Evolutionary conservation across 202 grass and related monocot species (phyloP).

Genomic region (Brachypodium distachyon): DNA sequence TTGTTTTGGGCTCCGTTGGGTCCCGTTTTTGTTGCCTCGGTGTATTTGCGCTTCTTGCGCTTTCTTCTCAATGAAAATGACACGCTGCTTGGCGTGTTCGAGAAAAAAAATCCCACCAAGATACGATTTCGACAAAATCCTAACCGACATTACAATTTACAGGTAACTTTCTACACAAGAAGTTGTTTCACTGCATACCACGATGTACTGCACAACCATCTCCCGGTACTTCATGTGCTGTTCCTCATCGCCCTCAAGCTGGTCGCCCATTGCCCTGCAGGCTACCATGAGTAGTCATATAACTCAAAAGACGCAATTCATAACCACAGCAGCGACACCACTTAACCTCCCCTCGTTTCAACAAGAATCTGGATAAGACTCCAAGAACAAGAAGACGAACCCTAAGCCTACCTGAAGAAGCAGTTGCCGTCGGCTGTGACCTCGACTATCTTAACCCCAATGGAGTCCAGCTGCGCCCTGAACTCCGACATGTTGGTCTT

Average conservation of each 20-base stretch:
- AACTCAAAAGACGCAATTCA: not conserved
- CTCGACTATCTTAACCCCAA: constrained; percentile 68
- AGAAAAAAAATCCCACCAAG: not conserved
- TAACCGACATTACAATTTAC: not conserved
- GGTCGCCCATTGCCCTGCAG: constrained; percentile 86
- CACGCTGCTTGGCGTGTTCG: too few species aligned
- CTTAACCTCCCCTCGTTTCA: not conserved
- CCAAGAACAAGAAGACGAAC: not conserved
- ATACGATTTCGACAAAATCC: not conserved
- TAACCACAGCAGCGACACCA: not conserved
- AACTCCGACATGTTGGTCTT: constrained; percentile 59
- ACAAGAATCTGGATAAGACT: not conserved
- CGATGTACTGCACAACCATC: constrained; percentile 80
- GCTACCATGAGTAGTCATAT: constrained; percentile 36
- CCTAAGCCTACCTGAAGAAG: constrained; percentile 92
- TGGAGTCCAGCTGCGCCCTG: constrained; percentile 54
- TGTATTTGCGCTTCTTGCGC: too few species aligned
- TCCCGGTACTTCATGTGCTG: constrained; percentile 70
- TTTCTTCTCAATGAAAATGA: too few species aligned
- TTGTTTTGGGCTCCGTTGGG: too few species aligned
- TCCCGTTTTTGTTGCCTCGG: too few species aligned
- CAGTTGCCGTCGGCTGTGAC: constrained; percentile 89
- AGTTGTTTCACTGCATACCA: constrained; percentile 27
- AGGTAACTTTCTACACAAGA: not conserved
- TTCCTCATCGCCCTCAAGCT: constrained; percentile 82